A percentile compares a stretch with the other conserved stretches of the same genome.
phyloP scores from a whole-genome alignment of 2,329 filamentous ascomycete genomes.

The Fusarium sp. region DNA sequence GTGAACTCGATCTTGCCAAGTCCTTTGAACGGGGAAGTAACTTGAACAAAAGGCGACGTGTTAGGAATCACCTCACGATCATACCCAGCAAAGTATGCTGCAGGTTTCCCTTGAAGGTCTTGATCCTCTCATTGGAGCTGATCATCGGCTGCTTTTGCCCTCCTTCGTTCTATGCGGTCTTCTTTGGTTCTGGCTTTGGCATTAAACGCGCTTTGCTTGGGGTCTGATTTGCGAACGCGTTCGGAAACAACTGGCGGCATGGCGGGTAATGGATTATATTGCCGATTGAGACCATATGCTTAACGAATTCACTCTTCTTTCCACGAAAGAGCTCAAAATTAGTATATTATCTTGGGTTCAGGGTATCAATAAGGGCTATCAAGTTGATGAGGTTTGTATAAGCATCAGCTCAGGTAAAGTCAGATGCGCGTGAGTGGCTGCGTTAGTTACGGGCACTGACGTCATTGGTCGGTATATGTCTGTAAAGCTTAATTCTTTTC shows the following conservation, averaged over 20 bases:
- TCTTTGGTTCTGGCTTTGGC: not conserved
- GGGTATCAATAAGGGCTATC: not conserved
- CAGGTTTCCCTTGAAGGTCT: constrained; percentile 5
- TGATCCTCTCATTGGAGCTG: not conserved
- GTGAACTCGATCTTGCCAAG: not conserved
- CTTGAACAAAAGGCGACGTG: not conserved
- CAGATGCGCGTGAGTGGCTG: not conserved
- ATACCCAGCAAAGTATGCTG: not conserved
- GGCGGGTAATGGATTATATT: not conserved
- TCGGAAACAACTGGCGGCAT: not conserved
- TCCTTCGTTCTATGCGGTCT: not conserved
- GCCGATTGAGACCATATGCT: not conserved
- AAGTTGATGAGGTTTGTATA: not conserved
- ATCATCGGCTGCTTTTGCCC: not conserved
- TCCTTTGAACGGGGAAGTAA: constrained; percentile 1
- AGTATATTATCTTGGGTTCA: not conserved
- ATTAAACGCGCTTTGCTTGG: not conserved
- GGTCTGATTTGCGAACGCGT: not conserved
- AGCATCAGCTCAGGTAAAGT: not conserved
- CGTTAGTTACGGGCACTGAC: not conserved
- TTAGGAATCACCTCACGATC: not conserved
- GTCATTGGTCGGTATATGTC: not conserved
- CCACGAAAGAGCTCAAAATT: not conserved
- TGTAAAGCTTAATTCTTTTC: not conserved
- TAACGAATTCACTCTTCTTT: not conserved